Percentiles rank a stretch among this genome's conserved stretches.
Conservation (phyloP, 2,329 filamentous ascomycete species). For the Talaromyces sp. region DNA sequence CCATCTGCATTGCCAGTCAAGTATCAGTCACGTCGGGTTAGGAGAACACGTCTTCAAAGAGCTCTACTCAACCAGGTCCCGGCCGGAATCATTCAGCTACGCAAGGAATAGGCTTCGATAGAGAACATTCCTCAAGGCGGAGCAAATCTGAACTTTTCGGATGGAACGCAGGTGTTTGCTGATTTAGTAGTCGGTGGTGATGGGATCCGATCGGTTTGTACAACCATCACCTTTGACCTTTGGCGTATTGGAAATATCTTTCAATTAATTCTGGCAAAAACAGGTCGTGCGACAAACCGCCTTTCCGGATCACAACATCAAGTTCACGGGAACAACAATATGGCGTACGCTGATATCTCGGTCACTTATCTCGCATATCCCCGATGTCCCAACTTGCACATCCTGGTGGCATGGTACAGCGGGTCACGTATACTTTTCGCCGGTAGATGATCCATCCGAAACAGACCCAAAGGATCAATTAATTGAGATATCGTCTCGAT, state of each 20-base stretch:
- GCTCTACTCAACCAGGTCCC: constrained; percentile 47
- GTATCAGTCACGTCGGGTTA: constrained; percentile 26
- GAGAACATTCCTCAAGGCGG: constrained; percentile 35
- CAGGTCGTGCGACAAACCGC: constrained; percentile 41
- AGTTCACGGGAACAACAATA: constrained; percentile 48
- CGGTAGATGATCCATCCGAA: constrained; percentile 31
- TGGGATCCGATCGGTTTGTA: constrained; percentile 47
- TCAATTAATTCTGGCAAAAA: background rate
- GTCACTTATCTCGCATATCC: constrained; percentile 30
- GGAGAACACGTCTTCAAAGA: constrained; percentile 42
- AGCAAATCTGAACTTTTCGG: constrained; percentile 43
- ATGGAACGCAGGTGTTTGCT: constrained; percentile 36
- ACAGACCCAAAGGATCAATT: constrained; percentile 22
- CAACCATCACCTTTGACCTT: background rate
- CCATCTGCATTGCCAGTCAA: constrained; percentile 14
- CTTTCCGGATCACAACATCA: constrained; percentile 41
- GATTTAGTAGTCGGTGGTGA: constrained; percentile 51
- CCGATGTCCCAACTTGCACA: constrained; percentile 28
- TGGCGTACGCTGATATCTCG: constrained; percentile 43
- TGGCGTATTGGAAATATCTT: background rate
- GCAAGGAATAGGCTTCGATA: constrained; percentile 41
- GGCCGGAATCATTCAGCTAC: constrained; percentile 40
- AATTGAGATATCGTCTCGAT: constrained; percentile 39
- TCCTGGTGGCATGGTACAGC: constrained; percentile 44
- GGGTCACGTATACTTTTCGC: constrained; percentile 41